Evolutionary conservation across 805 yeast species (phyloP).

Genomic region (Brettanomyces sp.): DNA sequence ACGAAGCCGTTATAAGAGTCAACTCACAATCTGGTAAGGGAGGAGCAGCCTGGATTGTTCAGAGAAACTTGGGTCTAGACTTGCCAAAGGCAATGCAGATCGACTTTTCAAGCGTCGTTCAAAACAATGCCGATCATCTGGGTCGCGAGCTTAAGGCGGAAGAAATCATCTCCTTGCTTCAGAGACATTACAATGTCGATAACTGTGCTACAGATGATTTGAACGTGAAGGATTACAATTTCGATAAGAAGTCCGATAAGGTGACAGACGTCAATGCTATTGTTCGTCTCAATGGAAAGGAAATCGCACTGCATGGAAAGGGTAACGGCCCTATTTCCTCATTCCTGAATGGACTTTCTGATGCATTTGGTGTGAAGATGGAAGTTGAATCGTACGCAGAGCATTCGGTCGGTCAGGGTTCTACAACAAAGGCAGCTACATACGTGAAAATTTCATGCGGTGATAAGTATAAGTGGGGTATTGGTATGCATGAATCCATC

Average conservation of each 20-base stretch:
- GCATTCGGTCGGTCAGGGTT: slow-evolving; percentile 66
- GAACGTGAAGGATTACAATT: slow-evolving; percentile 32
- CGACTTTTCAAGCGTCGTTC: slow-evolving; percentile 57
- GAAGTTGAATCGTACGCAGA: slow-evolving; percentile 63
- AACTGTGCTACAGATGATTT: slow-evolving; percentile 25
- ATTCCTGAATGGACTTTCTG: slow-evolving; percentile 53
- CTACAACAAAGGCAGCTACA: slow-evolving; percentile 66
- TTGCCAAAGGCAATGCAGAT: slow-evolving; percentile 67
- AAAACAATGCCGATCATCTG: slow-evolving; percentile 49
- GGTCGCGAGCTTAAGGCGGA: slow-evolving; percentile 64
- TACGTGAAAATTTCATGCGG: slow-evolving; percentile 35
- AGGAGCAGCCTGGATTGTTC: slow-evolving; percentile 78
- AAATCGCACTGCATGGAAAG: slow-evolving; percentile 36
- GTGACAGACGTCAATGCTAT: slow-evolving; percentile 35
- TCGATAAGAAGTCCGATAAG: slow-evolving; percentile 27
- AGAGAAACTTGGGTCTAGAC: slow-evolving; percentile 62
- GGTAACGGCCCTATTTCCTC: slow-evolving; percentile 81
- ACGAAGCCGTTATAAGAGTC: slow-evolving; percentile 76
- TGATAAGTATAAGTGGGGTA: slow-evolving; percentile 60
- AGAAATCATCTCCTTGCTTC: slow-evolving; percentile 54
- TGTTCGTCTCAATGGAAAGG: slow-evolving; percentile 26
- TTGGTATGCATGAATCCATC: slow-evolving; percentile 85
- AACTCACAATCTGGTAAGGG: slow-evolving; percentile 86
- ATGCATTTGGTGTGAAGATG: slow-evolving; percentile 39
- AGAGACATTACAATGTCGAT: slow-evolving; percentile 43